Evolutionary conservation across 2,329 filamentous ascomycete genomes (phyloP).

Genomic region (Epichloe glyceriae): DNA sequence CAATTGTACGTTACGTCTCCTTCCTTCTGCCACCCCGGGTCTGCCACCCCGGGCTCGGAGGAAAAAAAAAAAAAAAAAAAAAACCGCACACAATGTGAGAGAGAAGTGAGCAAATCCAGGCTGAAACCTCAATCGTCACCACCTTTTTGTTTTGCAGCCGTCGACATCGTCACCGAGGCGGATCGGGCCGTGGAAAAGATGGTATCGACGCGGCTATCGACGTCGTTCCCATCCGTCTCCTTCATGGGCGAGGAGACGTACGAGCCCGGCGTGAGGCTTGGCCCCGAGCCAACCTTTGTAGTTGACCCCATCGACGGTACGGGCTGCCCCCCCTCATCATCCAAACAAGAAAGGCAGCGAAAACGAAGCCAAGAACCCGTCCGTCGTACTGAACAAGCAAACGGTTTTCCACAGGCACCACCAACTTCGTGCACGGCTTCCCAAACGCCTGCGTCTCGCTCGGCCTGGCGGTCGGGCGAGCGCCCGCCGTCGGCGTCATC

Average conservation of each 20-base stretch:
- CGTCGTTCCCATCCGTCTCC: slow-evolving; percentile 40
- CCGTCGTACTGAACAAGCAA: too few relatives aligned
- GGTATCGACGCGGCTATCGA: slow-evolving; percentile 39
- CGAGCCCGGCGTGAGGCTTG: slow-evolving; percentile 49
- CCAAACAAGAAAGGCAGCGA: not conserved
- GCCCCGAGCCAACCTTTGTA: slow-evolving; percentile 59
- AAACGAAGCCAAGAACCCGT: not conserved
- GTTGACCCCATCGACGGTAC: slow-evolving; percentile 68
- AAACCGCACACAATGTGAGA: too few relatives aligned
- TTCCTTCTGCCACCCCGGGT: not conserved
- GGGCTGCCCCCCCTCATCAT: not conserved
- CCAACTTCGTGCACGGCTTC: slow-evolving; percentile 69
- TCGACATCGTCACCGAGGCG: slow-evolving; percentile 56
- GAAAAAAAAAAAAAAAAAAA: not conserved
- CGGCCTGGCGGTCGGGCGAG: slow-evolving; percentile 50
- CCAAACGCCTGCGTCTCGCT: slow-evolving; percentile 66
- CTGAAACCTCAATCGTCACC: not conserved
- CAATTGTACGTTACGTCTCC: slow-evolving; percentile 40
- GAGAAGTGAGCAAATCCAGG: not conserved
- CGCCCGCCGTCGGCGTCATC: slow-evolving; percentile 57
- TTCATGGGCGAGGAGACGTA: slow-evolving; percentile 74
- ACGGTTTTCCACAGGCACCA: slow-evolving; percentile 31
- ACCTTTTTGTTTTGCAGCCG: slow-evolving; percentile 29
- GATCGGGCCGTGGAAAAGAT: slow-evolving; percentile 53
- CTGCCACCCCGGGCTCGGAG: not conserved